Conservation (phyloP, 805 yeast species). For the Debaryomyces prosopidis region DNA sequence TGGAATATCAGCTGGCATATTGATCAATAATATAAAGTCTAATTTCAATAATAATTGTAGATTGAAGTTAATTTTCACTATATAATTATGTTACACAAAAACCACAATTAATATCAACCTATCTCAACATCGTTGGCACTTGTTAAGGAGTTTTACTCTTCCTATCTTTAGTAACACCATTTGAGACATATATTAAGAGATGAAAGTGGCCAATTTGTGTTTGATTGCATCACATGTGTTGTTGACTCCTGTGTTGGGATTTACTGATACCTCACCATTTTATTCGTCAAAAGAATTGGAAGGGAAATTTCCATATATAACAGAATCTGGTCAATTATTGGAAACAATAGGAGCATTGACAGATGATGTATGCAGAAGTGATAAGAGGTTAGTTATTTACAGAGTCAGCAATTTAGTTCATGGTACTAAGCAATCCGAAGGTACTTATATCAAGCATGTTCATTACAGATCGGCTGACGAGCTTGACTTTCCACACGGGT, state of each 20-base stretch:
- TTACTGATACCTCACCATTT: conserved; percentile 24
- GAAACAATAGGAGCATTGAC: conserved; percentile 16
- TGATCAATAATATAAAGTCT: conserved; percentile 1
- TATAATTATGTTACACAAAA: conserved; percentile 3
- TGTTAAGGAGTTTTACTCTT: background rate
- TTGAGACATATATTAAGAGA: background rate
- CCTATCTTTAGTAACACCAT: background rate
- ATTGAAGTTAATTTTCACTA: background rate
- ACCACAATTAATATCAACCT: background rate
- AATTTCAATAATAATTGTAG: background rate
- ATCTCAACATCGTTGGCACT: background rate
- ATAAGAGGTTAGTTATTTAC: conserved; percentile 22
- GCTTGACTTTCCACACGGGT: conserved; percentile 17
- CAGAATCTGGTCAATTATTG: conserved; percentile 19
- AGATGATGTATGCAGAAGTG: conserved; percentile 16
- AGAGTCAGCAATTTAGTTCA: conserved; percentile 22
- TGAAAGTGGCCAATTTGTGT: conserved; percentile 3
- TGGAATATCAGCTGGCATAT: conserved; percentile 44
- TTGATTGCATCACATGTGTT: conserved; percentile 7
- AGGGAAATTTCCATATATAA: conserved; percentile 18
- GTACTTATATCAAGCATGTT: conserved; percentile 17
- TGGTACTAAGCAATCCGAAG: conserved; percentile 3
- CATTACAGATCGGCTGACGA: conserved; percentile 16
- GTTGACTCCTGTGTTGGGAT: conserved; percentile 16
- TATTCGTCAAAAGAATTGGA: conserved; percentile 15